phyloP scores from a whole-genome alignment of 306 rosid species.

The Vachellia pachyceras region DNA sequence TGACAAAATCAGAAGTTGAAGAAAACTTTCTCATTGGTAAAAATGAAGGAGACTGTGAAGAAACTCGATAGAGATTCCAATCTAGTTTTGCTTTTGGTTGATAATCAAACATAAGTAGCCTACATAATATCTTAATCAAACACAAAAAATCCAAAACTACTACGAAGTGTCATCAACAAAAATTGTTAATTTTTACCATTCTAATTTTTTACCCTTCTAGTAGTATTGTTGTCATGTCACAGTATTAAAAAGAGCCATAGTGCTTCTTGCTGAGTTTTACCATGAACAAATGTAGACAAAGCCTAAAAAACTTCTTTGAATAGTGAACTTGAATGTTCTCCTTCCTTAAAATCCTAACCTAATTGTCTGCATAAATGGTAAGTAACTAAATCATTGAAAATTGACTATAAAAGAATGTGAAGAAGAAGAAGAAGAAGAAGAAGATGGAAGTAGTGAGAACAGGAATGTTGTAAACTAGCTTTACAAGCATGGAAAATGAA shows the following conservation, averaged over 20 bases:
- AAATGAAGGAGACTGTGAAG: too few relatives aligned
- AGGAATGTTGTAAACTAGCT: too few relatives aligned
- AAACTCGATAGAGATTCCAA: conserved; percentile 53
- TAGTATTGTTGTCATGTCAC: conserved; percentile 47
- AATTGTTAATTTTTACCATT: too few relatives aligned
- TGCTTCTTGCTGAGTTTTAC: conserved; percentile 59
- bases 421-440: too few relatives aligned
- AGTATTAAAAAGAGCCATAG: conserved; percentile 48
- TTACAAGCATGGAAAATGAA: too few relatives aligned
- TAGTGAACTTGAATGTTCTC: conserved; percentile 55
- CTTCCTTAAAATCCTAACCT: conserved; percentile 63
- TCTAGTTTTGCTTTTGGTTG: conserved; percentile 44
- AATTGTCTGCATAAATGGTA: conserved; percentile 46
- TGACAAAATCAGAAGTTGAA: too few relatives aligned
- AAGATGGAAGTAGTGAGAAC: too few relatives aligned
- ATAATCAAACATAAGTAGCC: conserved; percentile 63
- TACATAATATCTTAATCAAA: conserved; percentile 34
- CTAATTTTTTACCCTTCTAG: too few relatives aligned
- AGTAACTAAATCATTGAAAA: background rate
- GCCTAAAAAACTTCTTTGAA: conserved; percentile 55
- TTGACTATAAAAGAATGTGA: too few relatives aligned
- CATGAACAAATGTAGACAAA: conserved; percentile 59
- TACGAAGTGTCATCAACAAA: background rate
- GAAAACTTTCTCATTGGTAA: too few relatives aligned
- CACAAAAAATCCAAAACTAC: background rate